A percentile compares a stretch with the other conserved stretches of the same genome.
These are phyloP conservation scores for Wickerhamomyces alni DNA, from an alignment of 805 yeast species.

Conservation along the genomic window DNA sequence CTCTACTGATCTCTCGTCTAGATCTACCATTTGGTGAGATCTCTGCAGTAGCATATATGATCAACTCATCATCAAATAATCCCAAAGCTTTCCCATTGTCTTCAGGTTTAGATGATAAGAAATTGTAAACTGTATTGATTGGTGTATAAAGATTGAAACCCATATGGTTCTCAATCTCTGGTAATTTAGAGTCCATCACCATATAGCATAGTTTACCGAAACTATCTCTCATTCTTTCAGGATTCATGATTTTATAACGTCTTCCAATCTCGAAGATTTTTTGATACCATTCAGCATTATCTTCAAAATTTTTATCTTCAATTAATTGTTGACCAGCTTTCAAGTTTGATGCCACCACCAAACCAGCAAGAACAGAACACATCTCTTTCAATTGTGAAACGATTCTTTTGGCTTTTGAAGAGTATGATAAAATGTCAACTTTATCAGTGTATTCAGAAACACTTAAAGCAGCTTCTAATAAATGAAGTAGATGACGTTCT, in stretches of 20 bases:
- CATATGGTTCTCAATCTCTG: slow-evolving; percentile 64
- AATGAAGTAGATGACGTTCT: slow-evolving; percentile 61
- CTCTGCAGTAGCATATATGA: slow-evolving; percentile 62
- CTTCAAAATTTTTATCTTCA: slow-evolving; percentile 59
- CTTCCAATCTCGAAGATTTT: slow-evolving; percentile 71
- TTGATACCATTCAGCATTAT: slow-evolving; percentile 70
- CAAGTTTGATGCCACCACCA: slow-evolving; percentile 72
- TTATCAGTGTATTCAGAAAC: slow-evolving; percentile 78
- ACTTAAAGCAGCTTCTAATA: slow-evolving; percentile 69
- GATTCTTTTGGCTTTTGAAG: slow-evolving; percentile 65
- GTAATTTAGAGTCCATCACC: slow-evolving; percentile 78
- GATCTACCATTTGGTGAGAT: slow-evolving; percentile 54
- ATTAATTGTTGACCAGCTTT: slow-evolving; percentile 61
- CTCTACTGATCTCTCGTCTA: slow-evolving; percentile 46
- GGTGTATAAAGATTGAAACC: slow-evolving; percentile 75
- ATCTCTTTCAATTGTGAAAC: slow-evolving; percentile 68
- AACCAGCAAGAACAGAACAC: slow-evolving; percentile 73
- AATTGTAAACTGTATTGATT: slow-evolving; percentile 51
- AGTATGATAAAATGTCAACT: slow-evolving; percentile 63
- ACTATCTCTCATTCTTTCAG: slow-evolving; percentile 72
- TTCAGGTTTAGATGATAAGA: slow-evolving; percentile 35
- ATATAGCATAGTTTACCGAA: slow-evolving; percentile 78
- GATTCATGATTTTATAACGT: slow-evolving; percentile 79
- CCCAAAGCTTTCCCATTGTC: slow-evolving; percentile 30
- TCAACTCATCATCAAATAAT: slow-evolving; percentile 51